Evolutionary conservation across 2,329 filamentous ascomycete species (phyloP).

Genomic region (Aspergillus niger): DNA sequence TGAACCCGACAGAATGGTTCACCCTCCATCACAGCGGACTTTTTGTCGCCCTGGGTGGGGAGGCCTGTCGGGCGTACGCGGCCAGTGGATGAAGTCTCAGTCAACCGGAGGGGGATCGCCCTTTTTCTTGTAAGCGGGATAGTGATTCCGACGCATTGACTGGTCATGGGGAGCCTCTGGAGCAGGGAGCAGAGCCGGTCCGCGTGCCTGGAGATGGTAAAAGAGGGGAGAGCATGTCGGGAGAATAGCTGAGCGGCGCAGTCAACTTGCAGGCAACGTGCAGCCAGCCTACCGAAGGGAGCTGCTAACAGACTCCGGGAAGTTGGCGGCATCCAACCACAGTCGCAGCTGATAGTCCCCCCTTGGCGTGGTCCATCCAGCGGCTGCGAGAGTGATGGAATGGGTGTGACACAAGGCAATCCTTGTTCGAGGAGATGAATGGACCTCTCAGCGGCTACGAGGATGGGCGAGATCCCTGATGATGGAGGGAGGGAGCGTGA

Average conservation of each 20-base stretch:
- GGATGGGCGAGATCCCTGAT: neutral
- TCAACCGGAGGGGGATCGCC: slow-evolving; percentile 2
- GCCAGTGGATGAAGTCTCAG: neutral
- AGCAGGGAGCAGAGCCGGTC: neutral
- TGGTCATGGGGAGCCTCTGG: neutral
- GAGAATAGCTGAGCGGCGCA: slow-evolving; percentile 14
- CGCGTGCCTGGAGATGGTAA: neutral
- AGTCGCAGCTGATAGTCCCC: slow-evolving; percentile 24
- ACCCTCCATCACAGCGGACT: slow-evolving; percentile 27
- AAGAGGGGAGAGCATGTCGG: slow-evolving; percentile 7
- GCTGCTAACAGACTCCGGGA: slow-evolving; percentile 8
- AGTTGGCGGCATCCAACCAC: neutral
- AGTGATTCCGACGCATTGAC: neutral
- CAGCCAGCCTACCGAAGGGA: neutral
- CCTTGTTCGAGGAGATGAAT: neutral
- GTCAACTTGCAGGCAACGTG: slow-evolving; percentile 14
- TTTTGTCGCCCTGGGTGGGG: slow-evolving; percentile 1
- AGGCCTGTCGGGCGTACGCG: neutral
- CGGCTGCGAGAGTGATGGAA: slow-evolving; percentile 8
- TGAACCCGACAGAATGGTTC: slow-evolving; percentile 33
- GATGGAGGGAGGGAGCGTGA: neutral
- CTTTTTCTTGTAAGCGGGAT: slow-evolving; percentile 6
- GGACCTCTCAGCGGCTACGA: neutral
- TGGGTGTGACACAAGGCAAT: slow-evolving; percentile 8
- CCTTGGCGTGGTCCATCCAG: slow-evolving; percentile 39